These are phyloP conservation scores for Dittrichia graveolens DNA, from an alignment of 129 eudicot species.

Conservation along the genomic window DNA sequence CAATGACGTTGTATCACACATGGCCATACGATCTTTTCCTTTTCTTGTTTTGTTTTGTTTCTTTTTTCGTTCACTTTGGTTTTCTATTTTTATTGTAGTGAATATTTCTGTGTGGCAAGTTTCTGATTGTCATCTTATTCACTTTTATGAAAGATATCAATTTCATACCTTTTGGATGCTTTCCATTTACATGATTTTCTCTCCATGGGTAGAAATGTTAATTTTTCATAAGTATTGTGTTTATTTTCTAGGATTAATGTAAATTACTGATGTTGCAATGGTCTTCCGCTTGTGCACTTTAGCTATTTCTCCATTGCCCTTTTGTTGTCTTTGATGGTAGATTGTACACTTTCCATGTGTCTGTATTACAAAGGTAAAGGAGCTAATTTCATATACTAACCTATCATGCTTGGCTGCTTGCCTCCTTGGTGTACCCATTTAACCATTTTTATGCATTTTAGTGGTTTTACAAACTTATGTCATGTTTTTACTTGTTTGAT, in stretches of 20 bases:
- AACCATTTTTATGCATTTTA: background rate
- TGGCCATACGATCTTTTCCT: too few relatives aligned
- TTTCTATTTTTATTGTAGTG: too few relatives aligned
- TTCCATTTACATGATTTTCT: background rate
- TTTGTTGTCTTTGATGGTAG: background rate
- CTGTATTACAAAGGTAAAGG: background rate
- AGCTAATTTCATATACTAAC: background rate
- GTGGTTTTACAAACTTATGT: background rate
- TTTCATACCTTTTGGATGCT: background rate
- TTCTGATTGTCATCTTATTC: too few relatives aligned
- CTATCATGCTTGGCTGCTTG: background rate
- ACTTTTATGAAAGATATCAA: background rate
- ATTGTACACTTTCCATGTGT: background rate
- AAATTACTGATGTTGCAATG: background rate
- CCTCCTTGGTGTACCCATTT: background rate
- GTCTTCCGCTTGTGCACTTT: background rate
- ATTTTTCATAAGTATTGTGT: background rate
- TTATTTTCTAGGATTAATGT: background rate
- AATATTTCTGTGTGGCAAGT: too few relatives aligned
- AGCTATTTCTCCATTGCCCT: background rate
- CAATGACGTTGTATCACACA: too few relatives aligned
- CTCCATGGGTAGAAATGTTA: background rate
- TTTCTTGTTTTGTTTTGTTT: too few relatives aligned
- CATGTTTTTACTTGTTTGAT: background rate
- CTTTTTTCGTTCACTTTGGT: too few relatives aligned